Base-by-base conservation (phyloP, 2,329 filamentous ascomycete genomes). In the Clarireedia hainanense region DNA sequence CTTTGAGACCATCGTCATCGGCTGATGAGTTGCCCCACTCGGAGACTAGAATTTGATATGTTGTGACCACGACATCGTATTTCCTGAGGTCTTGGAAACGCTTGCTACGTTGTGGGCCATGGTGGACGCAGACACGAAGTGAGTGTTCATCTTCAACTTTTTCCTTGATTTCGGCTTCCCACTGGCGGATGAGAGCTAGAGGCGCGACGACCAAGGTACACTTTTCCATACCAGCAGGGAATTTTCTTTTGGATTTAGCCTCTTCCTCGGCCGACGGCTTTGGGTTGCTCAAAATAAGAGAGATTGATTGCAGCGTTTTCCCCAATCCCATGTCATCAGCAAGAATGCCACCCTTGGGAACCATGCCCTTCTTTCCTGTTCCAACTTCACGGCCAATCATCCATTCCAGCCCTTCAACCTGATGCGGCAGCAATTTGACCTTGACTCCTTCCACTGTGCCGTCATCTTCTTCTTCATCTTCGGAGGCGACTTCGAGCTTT, bases 271-370 rank as follows among this genome's bases (percentile, higher is more conserved):
- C 72, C 3, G 79, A 77, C 26, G 88, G 85, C 65, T 87, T 89
- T 17, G 83, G 81, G 65, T 97, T 96, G 55, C 80, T 87, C 39
- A 99, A 77, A 43, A 99, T 87, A 34, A 97, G 78, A 1, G 92
- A 85, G 56, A 99, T 88, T 1, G 91, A 90, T 72, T 99, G 94
- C 14, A 99, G 80, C 0, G 94, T 99, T 76, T 99, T 99, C 57
- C 94, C 94, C 14, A 97, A 76, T 62, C 92, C 92, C 92, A 97
- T 95, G 69, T 99, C 94, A 66, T 99, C 94, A 17, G 94, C 94
- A 37, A 99, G 79, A 60, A 99, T 95, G 17, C 94, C 94, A 37
- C 94, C 94, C 64, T 95, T 94, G 30, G 92, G 91, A 9, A 95
- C 80, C 59, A 75, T 81, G 57, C 88, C 89, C 64, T 86, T 87